Evolutionary conservation across 306 rosid genomes (phyloP).

Genomic region (Sicyos baderoa): DNA sequence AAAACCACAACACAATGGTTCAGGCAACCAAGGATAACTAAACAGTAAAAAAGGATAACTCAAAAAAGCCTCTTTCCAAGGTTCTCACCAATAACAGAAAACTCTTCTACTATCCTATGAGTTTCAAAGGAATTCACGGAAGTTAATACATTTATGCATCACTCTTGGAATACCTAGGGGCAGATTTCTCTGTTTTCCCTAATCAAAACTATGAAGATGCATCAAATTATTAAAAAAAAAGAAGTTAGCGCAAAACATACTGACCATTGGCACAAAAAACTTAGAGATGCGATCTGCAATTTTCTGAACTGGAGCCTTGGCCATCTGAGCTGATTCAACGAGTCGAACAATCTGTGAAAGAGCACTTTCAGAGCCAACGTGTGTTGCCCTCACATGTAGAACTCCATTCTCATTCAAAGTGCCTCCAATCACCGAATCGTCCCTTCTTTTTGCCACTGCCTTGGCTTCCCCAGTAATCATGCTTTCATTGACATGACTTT

Average conservation of each 20-base stretch:
- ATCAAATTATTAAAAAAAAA: neutral
- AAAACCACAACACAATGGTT: neutral
- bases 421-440: constrained; percentile 73
- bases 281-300: constrained; percentile 71
- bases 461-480: constrained; percentile 82
- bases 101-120: neutral
- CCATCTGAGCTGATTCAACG: constrained; percentile 88
- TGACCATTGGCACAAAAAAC: constrained; percentile 76
- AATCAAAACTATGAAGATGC: neutral
- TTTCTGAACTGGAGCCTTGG: constrained; percentile 86
- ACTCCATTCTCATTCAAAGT: constrained; percentile 77
- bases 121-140: neutral
- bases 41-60: neutral
- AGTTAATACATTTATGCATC: neutral
- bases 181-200: neutral
- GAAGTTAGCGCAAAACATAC: neutral
- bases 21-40: neutral
- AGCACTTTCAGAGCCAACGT: constrained; percentile 76
- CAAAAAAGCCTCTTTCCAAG: neutral
- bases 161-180: neutral
- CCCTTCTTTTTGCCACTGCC: constrained; percentile 48
- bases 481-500: constrained; percentile 76
- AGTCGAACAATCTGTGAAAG: constrained; percentile 77
- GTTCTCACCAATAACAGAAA: neutral
- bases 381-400: constrained; percentile 60